These are phyloP conservation scores for Aspergillus ruber DNA, from an alignment of 2,329 filamentous ascomycete species.

Conservation along the genomic window DNA sequence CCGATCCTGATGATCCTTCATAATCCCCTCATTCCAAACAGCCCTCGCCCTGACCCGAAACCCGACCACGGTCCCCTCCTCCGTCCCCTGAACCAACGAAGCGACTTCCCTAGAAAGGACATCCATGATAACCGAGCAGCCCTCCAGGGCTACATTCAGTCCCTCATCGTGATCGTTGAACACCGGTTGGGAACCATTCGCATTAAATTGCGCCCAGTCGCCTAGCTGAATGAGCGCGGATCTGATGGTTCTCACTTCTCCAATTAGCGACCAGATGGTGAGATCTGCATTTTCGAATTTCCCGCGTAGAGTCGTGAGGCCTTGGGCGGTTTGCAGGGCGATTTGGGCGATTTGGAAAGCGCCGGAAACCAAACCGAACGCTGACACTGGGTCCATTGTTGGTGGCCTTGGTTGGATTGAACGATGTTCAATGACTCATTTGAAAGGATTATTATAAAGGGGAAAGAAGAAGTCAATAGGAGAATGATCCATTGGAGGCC, in stretches of 20 bases:
- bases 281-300: constrained; percentile 33
- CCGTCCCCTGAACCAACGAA: constrained; percentile 19
- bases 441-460: no score
- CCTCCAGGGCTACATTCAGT: constrained; percentile 28
- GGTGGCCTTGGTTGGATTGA: neutral
- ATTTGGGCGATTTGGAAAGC: constrained; percentile 28
- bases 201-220: constrained; percentile 25
- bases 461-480: neutral
- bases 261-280: constrained; percentile 32
- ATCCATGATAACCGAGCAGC: constrained; percentile 31
- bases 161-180: constrained; percentile 22
- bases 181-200: constrained; percentile 13
- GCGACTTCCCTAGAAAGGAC: constrained; percentile 29
- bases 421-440: neutral
- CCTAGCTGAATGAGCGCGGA: constrained; percentile 31
- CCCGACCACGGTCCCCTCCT: constrained; percentile 13
- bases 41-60: constrained; percentile 23
- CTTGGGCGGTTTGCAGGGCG: constrained; percentile 27
- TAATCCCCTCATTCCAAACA: constrained; percentile 33
- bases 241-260: constrained; percentile 30
- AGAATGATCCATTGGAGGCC: neutral
- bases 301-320: constrained; percentile 25
- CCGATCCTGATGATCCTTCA: constrained; percentile 29
- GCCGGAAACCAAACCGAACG: constrained; percentile 28
- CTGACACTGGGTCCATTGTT: constrained; percentile 31